Percentiles rank a stretch among this genome's conserved stretches.
These are phyloP conservation scores for Aphanomyces stellatus DNA, from an alignment of 352 stramenopile species.

Conservation along the genomic window DNA sequence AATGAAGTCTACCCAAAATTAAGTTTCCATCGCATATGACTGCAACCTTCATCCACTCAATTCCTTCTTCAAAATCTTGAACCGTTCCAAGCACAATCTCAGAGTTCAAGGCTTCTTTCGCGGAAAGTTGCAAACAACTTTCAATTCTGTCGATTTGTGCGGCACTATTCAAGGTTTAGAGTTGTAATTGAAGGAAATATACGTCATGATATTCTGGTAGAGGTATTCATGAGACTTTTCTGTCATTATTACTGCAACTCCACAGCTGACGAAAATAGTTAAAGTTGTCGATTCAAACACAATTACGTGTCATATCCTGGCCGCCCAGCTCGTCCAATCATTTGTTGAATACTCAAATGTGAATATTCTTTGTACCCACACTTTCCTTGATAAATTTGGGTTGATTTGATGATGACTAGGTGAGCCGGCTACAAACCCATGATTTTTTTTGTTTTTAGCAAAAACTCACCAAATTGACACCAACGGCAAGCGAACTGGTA, in stretches of 20 bases:
- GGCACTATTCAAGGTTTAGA: background rate
- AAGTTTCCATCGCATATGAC: background rate
- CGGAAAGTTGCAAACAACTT: background rate
- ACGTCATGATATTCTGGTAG: conserved; percentile 2
- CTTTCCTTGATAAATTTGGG: background rate
- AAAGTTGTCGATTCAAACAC: too few species aligned
- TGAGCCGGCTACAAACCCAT: conserved; percentile 2
- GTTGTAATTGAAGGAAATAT: background rate
- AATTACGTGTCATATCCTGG: conserved; percentile 14
- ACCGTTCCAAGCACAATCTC: conserved; percentile 3
- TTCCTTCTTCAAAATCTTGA: background rate
- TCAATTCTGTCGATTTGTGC: background rate
- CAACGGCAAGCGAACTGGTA: conserved; percentile 10
- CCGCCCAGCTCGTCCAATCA: conserved; percentile 7
- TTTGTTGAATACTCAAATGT: background rate
- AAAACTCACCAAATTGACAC: conserved; percentile 8
- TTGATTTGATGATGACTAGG: conserved; percentile 17
- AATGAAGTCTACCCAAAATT: too few species aligned
- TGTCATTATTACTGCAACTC: conserved; percentile 10
- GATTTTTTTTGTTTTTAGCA: background rate
- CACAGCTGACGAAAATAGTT: background rate
- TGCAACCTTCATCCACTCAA: conserved; percentile 7
- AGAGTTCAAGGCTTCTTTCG: background rate
- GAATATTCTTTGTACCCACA: conserved; percentile 2
- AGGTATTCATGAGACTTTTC: background rate